phyloP scores from a whole-genome alignment of 768 basidiomycete genomes.

The Holtermanniella nyarrowii region DNA sequence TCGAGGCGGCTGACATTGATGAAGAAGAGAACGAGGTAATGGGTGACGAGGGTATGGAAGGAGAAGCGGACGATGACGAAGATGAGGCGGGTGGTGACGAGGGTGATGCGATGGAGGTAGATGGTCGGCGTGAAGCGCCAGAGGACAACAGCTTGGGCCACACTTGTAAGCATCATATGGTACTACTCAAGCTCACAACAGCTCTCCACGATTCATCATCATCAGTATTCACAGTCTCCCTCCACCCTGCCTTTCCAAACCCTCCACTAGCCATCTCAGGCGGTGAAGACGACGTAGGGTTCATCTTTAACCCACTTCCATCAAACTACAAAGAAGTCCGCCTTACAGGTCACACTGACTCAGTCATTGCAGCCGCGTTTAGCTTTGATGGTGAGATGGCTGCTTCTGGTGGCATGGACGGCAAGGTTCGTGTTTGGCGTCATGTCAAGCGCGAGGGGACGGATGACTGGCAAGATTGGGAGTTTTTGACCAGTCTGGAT shows the following conservation, averaged over 20 bases:
- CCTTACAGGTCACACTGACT: constrained; percentile 86
- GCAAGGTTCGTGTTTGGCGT: constrained; percentile 82
- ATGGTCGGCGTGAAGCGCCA: constrained; percentile 52
- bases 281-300: constrained; percentile 89
- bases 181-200: constrained; percentile 2
- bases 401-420: constrained; percentile 97
- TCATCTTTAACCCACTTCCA: constrained; percentile 51
- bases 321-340: constrained; percentile 42
- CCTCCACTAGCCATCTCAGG: constrained; percentile 77
- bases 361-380: constrained; percentile 68
- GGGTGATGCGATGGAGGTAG: constrained; percentile 48
- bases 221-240: constrained; percentile 75
- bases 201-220: constrained; percentile 49
- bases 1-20: constrained; percentile 6
- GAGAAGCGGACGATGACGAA: constrained; percentile 26
- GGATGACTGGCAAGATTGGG: constrained; percentile 68
- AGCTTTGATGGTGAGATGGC: constrained; percentile 84
- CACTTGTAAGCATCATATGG: background rate
- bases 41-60: constrained; percentile 23
- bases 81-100: constrained; percentile 44
- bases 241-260: constrained; percentile 59
- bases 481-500: constrained; percentile 83
- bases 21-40: constrained; percentile 18
- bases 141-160: constrained; percentile 20
- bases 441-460: constrained; percentile 53